Conservation (phyloP, 352 stramenopile species). For the Peronospora tabacina region DNA sequence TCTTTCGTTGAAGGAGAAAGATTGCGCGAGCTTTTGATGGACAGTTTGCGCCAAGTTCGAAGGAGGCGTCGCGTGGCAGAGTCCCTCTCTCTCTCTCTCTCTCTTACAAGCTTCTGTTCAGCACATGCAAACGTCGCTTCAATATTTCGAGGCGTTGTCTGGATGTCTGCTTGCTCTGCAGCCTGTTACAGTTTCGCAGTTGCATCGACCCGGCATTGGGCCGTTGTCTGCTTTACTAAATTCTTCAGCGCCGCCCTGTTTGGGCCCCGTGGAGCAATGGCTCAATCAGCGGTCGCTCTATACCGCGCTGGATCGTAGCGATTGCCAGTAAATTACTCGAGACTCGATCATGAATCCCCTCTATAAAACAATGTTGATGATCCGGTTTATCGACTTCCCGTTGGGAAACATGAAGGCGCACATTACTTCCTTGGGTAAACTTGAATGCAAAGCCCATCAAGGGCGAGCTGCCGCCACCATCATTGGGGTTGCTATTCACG, state of each 20-base stretch:
- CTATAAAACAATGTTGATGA: too few relatives aligned
- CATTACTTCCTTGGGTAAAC: neutral
- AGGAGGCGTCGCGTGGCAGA: neutral
- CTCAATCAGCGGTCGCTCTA: neutral
- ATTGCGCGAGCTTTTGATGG: neutral
- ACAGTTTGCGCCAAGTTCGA: neutral
- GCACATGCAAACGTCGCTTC: neutral
- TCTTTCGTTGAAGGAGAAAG: neutral
- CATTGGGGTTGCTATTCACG: neutral
- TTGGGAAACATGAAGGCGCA: too few relatives aligned
- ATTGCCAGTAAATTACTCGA: constrained; percentile 15
- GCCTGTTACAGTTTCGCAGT: constrained; percentile 14
- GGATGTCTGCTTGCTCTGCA: constrained; percentile 4
- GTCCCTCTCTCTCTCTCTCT: too few relatives aligned
- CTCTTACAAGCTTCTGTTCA: neutral
- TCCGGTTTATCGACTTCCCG: too few relatives aligned
- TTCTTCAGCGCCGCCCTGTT: neutral
- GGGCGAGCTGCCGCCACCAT: constrained; percentile 1
- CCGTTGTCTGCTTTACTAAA: constrained; percentile 3
- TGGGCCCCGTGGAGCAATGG: neutral
- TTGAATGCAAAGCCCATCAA: constrained; percentile 4
- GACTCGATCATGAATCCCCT: too few relatives aligned
- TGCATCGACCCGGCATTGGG: constrained; percentile 12
- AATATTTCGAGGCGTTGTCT: constrained; percentile 11
- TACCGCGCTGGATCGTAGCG: constrained; percentile 12